Conservation (phyloP, 768 basidiomycete genomes). For the Suillus clintonianus region DNA sequence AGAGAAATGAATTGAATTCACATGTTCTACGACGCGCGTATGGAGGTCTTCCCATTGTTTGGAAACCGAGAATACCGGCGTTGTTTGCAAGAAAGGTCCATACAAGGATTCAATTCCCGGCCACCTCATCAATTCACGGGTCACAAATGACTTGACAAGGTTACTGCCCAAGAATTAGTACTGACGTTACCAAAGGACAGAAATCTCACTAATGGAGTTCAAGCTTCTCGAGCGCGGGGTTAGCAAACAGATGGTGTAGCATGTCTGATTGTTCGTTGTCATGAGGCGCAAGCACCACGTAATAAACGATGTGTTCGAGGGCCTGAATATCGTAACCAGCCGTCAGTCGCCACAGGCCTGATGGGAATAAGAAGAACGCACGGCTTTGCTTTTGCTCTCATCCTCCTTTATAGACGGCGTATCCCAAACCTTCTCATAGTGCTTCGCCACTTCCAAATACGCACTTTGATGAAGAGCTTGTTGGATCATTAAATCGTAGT, state of each 20-base stretch:
- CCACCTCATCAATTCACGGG: conserved; percentile 95
- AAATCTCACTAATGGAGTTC: conserved; percentile 77
- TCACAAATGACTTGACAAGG: conserved; percentile 91
- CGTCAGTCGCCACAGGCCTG: conserved; percentile 6
- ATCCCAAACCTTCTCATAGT: conserved; percentile 97
- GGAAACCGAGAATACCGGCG: conserved; percentile 75
- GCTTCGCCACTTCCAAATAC: conserved; percentile 93
- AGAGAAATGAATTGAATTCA: conserved; percentile 40
- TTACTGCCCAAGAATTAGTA: conserved; percentile 55
- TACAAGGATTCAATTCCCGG: conserved; percentile 89
- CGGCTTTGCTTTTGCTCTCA: conserved; percentile 66
- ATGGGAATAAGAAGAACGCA: conserved; percentile 35
- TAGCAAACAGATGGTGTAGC: conserved; percentile 81
- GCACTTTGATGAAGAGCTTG: conserved; percentile 81
- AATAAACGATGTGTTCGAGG: conserved; percentile 93
- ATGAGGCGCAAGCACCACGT: conserved; percentile 89
- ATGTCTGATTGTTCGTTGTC: conserved; percentile 98
- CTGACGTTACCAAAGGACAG: not conserved
- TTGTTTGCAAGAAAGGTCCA: conserved; percentile 78
- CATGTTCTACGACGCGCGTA: conserved; percentile 95
- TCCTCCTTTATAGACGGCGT: conserved; percentile 93
- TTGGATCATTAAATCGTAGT: conserved; percentile 96
- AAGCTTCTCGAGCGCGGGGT: conserved; percentile 79
- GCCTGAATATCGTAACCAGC: conserved; percentile 50
- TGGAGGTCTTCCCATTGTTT: conserved; percentile 95